A percentile compares a stretch with the other conserved stretches of the same genome.
phyloP scores from a whole-genome alignment of 345 rosid genomes.

The Camelina hispida region DNA sequence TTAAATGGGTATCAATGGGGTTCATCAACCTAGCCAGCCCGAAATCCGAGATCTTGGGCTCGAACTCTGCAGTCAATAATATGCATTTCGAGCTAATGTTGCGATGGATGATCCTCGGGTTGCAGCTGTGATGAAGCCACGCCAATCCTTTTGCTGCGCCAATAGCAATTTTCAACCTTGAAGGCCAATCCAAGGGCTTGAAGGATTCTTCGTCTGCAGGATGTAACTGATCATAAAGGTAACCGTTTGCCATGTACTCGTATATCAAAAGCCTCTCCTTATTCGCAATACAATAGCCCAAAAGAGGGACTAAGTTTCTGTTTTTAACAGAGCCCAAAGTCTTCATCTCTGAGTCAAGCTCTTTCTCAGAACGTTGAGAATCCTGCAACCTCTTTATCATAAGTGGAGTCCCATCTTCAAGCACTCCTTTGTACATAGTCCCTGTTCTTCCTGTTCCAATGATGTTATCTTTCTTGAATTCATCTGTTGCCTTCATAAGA shows the following conservation, averaged over 20 bases:
- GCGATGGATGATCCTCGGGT: constrained; percentile 92
- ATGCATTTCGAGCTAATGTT: constrained; percentile 95
- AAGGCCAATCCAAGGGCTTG: constrained; percentile 79
- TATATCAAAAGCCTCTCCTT: constrained; percentile 85
- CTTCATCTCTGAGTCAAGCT: constrained; percentile 78
- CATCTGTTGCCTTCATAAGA: constrained; percentile 88
- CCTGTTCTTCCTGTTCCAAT: constrained; percentile 91
- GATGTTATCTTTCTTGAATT: constrained; percentile 75
- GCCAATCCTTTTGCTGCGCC: constrained; percentile 89
- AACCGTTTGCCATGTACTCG: constrained; percentile 75
- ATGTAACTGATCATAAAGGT: constrained; percentile 66
- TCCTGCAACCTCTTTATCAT: constrained; percentile 94
- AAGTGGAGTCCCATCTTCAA: constrained; percentile 70
- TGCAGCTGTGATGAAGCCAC: constrained; percentile 96
- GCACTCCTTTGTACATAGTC: constrained; percentile 77
- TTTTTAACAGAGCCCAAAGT: constrained; percentile 85
- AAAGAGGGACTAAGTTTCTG: constrained; percentile 82
- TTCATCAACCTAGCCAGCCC: constrained; percentile 98
- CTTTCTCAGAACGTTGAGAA: constrained; percentile 86
- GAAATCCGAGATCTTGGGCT: constrained; percentile 92
- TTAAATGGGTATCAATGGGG: constrained; percentile 89
- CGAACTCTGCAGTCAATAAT: constrained; percentile 73
- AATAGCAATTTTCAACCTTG: constrained; percentile 82
- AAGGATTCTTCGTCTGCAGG: constrained; percentile 48
- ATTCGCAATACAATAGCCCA: constrained; percentile 75